phyloP scores from a whole-genome alignment of 2,329 filamentous ascomycete genomes.

The Fusarium pilosicola region DNA sequence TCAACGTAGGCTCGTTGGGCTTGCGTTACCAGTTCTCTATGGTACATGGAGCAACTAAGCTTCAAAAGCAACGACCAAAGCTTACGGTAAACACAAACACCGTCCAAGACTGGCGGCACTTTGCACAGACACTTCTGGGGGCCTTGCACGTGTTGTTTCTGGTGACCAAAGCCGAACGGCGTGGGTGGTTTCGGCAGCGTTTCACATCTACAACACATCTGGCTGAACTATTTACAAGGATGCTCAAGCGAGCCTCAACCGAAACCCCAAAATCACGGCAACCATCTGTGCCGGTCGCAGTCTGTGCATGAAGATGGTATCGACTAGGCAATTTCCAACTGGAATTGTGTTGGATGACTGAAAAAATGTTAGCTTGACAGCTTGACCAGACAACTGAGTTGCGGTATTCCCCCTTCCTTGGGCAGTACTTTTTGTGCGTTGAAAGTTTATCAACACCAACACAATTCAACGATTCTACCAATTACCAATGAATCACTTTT shows the following conservation, averaged over 20 bases:
- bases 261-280: conserved; percentile 34
- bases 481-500: too few species aligned
- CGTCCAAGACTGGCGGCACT: neutral
- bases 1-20: neutral
- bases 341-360: neutral
- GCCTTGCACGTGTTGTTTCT: neutral
- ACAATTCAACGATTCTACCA: neutral
- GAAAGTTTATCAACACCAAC: neutral
- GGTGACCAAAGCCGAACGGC: conserved; percentile 19
- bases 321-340: neutral
- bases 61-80: neutral
- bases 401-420: neutral
- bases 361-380: neutral
- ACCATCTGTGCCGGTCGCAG: conserved; percentile 23
- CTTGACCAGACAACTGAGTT: neutral
- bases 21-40: neutral
- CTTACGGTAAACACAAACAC: neutral
- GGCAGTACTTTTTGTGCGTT: neutral
- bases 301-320: neutral
- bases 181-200: conserved; percentile 39
- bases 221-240: conserved; percentile 30
- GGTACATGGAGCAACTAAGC: neutral
- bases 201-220: conserved; percentile 34
- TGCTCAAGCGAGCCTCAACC: conserved; percentile 32
- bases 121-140: neutral